phyloP scores from a whole-genome alignment of 225 moss, liverwort and hornwort genomes.

The Pseudisothecium myosuroides region DNA sequence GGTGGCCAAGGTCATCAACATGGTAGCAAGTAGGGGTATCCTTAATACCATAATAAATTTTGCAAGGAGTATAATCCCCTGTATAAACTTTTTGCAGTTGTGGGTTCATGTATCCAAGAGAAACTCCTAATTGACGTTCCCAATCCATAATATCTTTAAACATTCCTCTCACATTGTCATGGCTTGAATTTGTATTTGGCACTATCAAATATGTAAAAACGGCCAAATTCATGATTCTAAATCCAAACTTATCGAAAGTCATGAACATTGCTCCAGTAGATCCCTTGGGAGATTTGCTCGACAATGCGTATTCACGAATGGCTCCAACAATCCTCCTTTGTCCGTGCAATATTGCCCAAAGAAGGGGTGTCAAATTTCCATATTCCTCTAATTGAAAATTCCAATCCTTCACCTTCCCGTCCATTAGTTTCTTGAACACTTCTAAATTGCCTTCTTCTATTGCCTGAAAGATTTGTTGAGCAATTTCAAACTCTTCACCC shows the following conservation, averaged over 20 bases:
- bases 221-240: not conserved
- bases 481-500: not conserved
- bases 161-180: not conserved
- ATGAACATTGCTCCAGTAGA: fast-evolving
- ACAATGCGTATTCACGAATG: not conserved
- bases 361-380: not conserved
- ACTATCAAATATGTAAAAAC: not conserved
- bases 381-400: not conserved
- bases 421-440: not conserved
- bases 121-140: fast-evolving
- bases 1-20: not conserved
- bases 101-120: not conserved
- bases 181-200: not conserved
- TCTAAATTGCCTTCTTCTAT: not conserved
- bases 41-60: not conserved
- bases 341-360: not conserved
- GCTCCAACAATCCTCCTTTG: not conserved
- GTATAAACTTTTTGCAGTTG: too few relatives aligned
- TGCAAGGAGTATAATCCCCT: not conserved
- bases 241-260: not conserved
- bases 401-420: not conserved
- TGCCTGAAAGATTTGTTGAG: not conserved
- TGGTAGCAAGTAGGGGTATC: not conserved
- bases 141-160: not conserved
- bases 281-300: too few relatives aligned